Conservation (phyloP, 345 rosid species). For the Citrus medica region DNA sequence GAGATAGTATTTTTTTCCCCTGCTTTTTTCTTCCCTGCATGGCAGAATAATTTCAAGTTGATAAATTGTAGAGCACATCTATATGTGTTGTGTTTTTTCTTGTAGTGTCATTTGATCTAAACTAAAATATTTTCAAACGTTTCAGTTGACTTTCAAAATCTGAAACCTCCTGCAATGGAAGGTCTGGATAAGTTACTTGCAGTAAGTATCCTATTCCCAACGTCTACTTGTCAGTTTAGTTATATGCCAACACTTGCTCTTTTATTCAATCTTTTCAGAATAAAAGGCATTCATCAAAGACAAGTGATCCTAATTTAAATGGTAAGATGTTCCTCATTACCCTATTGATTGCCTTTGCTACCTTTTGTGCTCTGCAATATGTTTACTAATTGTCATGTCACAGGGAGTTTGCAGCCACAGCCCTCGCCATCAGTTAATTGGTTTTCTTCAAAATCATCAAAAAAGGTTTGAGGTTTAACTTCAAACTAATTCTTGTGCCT, state of each 20-base stretch:
- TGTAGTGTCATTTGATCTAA: background rate
- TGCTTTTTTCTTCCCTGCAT: background rate
- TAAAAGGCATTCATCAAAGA: conserved; percentile 51
- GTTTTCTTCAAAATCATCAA: conserved; percentile 83
- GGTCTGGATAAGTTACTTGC: conserved; percentile 55
- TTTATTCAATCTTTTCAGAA: conserved; percentile 35
- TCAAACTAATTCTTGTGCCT: background rate
- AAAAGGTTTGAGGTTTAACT: conserved; percentile 52
- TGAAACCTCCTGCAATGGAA: conserved; percentile 72
- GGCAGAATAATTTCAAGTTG: background rate
- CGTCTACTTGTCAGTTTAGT: background rate
- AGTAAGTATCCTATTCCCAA: conserved; percentile 32
- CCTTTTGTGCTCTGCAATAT: conserved; percentile 10
- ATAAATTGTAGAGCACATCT: background rate
- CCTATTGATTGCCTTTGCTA: background rate
- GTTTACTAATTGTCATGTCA: conserved; percentile 13
- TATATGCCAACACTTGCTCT: background rate
- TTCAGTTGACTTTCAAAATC: conserved; percentile 60
- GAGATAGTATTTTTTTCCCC: background rate
- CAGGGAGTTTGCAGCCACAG: conserved; percentile 53
- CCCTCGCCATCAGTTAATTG: conserved; percentile 56
- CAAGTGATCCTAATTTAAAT: conserved; percentile 41
- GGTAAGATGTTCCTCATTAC: conserved; percentile 39
- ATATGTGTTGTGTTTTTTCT: background rate
- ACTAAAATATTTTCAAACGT: background rate